A percentile compares a stretch with the other conserved stretches of the same genome.
phyloP scores from a whole-genome alignment of 257 asterid species.

The Primulina eburnea region DNA sequence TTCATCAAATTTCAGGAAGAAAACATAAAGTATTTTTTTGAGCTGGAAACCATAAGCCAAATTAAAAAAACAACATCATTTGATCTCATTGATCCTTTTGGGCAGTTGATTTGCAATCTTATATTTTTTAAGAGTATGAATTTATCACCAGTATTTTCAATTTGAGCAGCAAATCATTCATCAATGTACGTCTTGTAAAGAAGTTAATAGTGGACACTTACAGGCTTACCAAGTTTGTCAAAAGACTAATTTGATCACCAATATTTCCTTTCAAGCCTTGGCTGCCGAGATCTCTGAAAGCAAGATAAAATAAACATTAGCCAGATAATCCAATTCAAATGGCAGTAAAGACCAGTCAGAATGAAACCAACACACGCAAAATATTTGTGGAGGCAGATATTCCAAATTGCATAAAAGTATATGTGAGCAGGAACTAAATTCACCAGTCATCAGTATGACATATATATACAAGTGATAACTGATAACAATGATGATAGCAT shows the following conservation, averaged over 20 bases:
- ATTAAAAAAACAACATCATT: not conserved
- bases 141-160: not conserved
- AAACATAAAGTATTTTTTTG: not conserved
- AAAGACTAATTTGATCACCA: conserved; percentile 62
- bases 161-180: conserved; percentile 18
- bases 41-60: not conserved
- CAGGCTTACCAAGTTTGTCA: conserved; percentile 93
- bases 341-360: not conserved
- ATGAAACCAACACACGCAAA: not conserved
- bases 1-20: not conserved
- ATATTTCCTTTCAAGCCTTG: conserved; percentile 89
- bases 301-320: conserved; percentile 1
- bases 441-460: not conserved
- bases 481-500: not conserved
- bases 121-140: not conserved
- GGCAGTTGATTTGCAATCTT: not conserved
- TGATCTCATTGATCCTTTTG: conserved; percentile 10
- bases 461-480: too few relatives aligned
- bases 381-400: not conserved
- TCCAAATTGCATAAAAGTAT: not conserved
- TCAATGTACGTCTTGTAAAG: not conserved
- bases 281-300: conserved; percentile 81
- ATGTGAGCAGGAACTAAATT: not conserved
- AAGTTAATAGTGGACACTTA: conserved; percentile 51
- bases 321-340: not conserved